Base-by-base conservation (phyloP, 306 rosid species). In the Gastrolobium villosum region DNA sequence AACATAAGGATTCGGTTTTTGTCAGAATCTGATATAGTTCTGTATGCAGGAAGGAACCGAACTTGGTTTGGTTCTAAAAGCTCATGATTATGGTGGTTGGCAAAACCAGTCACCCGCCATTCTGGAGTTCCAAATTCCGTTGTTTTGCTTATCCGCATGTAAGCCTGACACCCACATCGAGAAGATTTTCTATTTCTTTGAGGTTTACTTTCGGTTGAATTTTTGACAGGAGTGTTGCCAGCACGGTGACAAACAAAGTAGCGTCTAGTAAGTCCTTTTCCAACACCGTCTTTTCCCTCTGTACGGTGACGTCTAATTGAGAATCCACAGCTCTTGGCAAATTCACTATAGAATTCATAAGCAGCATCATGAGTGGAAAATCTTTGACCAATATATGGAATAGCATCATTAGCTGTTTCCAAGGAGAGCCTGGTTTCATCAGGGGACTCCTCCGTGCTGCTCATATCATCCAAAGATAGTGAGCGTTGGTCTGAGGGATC, bases 181-280 rank as follows among this genome's bases (percentile, higher is more conserved):
- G 97, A 94, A 67, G 98, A 94, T 76, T 94, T 94, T 74, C 97
- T 75, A 49, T 94, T 94, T 65, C 98, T 88, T 84, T 92, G 96
- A 67, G 98, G 97, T 81, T 94, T 94, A 76, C 86, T 92, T 61
- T 94, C 89, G 6, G 56, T 86, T 15, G 93, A 85, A 32, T 82
- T 74, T 82, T 94, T 94, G 41, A 72, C 83, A 74, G 98, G 98
- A 63, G 97, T 94, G 69, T 90, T 94, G 5, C 98, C 98, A 74
- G 98, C 98, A 54, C 97, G 96, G 81, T 94, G 98, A 62, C 98
- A 92, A 39, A 94, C 97, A 78, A 94, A 94, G 93, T 92, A 92
- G 71, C 97, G 96, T 26, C 98, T 85, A 1, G 96, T 94, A 49
- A 94, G 96, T 79, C 98, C 98, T 74, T 92, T 94, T 3, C 98